These are phyloP conservation scores for Dioszegia hungarica DNA, from an alignment of 768 basidiomycete genomes.

Conservation along the genomic window DNA sequence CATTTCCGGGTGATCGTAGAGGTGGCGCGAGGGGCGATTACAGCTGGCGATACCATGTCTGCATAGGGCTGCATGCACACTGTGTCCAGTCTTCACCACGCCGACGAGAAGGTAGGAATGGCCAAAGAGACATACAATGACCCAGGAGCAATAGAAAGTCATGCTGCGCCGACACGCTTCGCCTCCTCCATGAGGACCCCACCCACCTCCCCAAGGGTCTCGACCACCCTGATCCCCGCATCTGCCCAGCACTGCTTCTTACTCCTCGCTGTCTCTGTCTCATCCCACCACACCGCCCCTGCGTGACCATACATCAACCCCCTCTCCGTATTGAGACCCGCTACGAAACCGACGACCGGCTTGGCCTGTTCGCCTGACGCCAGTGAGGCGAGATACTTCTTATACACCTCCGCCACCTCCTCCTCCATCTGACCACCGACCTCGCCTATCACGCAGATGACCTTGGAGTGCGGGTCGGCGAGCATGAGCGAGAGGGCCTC, in stretches of 20 bases:
- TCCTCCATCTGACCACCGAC: constrained; percentile 16
- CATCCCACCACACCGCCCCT: constrained; percentile 13
- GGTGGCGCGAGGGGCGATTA: no score
- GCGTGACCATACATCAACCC: constrained; percentile 15
- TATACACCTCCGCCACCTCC: constrained; percentile 9
- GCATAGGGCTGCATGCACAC: no score
- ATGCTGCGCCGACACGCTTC: not conserved
- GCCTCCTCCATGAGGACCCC: not conserved
- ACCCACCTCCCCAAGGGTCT: constrained; percentile 7
- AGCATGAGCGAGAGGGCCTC: constrained; percentile 8
- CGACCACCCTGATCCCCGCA: constrained; percentile 8
- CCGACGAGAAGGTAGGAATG: no score
- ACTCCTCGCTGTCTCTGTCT: constrained; percentile 1
- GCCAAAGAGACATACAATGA: no score
- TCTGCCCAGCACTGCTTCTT: constrained; percentile 9
- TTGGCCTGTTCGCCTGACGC: not conserved
- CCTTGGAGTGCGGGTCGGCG: not conserved
- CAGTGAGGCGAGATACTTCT: not conserved
- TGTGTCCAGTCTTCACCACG: no score
- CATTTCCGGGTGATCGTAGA: no score
- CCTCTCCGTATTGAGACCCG: constrained; percentile 5
- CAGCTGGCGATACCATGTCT: no score
- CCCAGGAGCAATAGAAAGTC: no score
- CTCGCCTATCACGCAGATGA: constrained; percentile 12
- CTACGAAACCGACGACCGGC: constrained; percentile 13